These are phyloP conservation scores for Euphorbia corollata DNA, from an alignment of 441 rosid genomes.

Conservation along the genomic window DNA sequence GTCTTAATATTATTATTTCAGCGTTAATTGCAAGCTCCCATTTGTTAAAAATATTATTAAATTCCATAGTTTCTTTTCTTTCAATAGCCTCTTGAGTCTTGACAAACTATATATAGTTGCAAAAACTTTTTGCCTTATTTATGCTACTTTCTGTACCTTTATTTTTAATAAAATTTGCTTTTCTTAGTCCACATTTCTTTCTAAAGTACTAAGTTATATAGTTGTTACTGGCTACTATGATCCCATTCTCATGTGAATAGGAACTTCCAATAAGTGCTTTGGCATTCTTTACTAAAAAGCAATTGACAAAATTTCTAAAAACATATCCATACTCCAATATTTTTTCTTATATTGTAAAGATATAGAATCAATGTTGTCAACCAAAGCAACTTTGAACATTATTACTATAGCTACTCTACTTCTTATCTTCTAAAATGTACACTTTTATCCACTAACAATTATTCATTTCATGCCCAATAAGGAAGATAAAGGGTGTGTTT, in stretches of 20 bases:
- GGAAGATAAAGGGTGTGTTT: too few species aligned
- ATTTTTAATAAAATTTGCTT: neutral
- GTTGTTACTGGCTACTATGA: neutral
- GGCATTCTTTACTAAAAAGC: neutral
- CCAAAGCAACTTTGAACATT: neutral
- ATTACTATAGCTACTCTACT: neutral
- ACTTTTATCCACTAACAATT: constrained; percentile 1
- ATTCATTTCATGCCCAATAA: too few species aligned
- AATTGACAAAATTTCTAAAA: neutral
- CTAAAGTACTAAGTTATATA: too few species aligned
- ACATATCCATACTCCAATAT: neutral
- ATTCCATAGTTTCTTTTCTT: neutral
- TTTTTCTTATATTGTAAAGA: neutral
- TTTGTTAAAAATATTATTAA: neutral
- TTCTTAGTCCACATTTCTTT: neutral
- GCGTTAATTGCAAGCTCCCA: neutral
- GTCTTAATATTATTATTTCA: neutral
- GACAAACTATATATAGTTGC: neutral
- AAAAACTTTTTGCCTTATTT: neutral
- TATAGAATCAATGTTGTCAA: neutral
- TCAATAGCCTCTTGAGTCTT: neutral
- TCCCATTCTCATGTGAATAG: neutral
- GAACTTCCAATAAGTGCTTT: too few species aligned
- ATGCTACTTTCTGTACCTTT: neutral
- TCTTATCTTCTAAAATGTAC: neutral